phyloP scores from a whole-genome alignment of 768 basidiomycete species.

The Trametes cubensis region DNA sequence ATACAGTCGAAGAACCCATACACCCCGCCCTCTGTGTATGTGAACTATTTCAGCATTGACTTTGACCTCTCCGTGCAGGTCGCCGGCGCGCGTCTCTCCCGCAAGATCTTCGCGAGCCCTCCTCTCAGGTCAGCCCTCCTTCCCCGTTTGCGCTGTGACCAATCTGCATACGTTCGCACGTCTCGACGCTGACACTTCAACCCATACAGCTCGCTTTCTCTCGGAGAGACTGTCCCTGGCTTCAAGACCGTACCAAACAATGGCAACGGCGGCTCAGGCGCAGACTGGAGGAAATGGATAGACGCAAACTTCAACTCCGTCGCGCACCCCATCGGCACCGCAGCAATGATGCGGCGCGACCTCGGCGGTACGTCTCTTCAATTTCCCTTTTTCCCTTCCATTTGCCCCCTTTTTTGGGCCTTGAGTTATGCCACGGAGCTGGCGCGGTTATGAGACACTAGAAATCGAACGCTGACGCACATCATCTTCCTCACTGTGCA shows the following conservation, averaged over 20 bases:
- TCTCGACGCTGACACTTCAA: no score
- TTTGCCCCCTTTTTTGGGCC: no score
- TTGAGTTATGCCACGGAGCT: no score
- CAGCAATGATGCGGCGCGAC: slow-evolving; percentile 36
- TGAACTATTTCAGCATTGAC: slow-evolving; percentile 53
- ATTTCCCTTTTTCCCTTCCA: background rate
- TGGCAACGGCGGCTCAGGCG: slow-evolving; percentile 45
- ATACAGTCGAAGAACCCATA: slow-evolving; percentile 50
- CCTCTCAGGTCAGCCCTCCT: slow-evolving; percentile 43
- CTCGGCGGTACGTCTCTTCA: slow-evolving; percentile 34
- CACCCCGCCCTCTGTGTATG: slow-evolving; percentile 47
- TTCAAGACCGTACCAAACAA: slow-evolving; percentile 44
- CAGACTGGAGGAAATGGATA: slow-evolving; percentile 52
- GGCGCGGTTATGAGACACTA: background rate
- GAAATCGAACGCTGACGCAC: slow-evolving; percentile 29
- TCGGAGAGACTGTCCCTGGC: slow-evolving; percentile 49
- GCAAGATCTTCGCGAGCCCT: slow-evolving; percentile 43
- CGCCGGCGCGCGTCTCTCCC: slow-evolving; percentile 48
- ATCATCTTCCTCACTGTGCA: slow-evolving; percentile 29
- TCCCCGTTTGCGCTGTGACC: no score
- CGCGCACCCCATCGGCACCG: slow-evolving; percentile 52
- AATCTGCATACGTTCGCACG: background rate
- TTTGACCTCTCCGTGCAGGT: slow-evolving; percentile 55
- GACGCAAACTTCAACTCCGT: slow-evolving; percentile 45
- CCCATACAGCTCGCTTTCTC: slow-evolving; percentile 7